phyloP scores from a whole-genome alignment of 2,329 filamentous ascomycete genomes.

The Orbilia javanica region DNA sequence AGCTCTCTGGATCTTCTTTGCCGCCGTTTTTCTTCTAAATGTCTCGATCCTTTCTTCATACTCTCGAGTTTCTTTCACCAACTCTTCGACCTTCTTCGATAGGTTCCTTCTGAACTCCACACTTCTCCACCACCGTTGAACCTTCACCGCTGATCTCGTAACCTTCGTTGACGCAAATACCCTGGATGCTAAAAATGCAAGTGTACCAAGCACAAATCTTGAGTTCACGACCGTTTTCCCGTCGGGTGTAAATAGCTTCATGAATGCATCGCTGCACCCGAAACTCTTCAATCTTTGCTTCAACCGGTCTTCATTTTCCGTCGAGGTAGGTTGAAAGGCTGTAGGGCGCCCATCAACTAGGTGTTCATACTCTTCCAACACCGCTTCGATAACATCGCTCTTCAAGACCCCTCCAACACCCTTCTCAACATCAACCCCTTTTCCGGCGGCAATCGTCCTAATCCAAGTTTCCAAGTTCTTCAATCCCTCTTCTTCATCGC shows the following conservation, averaged over 20 bases:
- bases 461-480: conserved; percentile 72
- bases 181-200: conserved; percentile 73
- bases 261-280: conserved; percentile 62
- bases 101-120: conserved; percentile 57
- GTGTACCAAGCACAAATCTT: conserved; percentile 71
- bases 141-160: conserved; percentile 38
- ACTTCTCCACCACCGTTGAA: conserved; percentile 60
- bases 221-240: conserved; percentile 68
- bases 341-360: conserved; percentile 62
- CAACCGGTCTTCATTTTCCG: conserved; percentile 57
- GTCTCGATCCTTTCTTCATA: conserved; percentile 27
- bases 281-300: conserved; percentile 64
- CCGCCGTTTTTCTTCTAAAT: conserved; percentile 46
- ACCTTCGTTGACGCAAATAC: conserved; percentile 68
- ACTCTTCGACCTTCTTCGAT: conserved; percentile 25
- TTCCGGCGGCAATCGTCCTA: conserved; percentile 67
- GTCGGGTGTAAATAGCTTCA: conserved; percentile 61
- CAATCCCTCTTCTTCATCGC: conserved; percentile 62
- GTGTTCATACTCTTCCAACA: conserved; percentile 71
- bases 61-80: conserved; percentile 44
- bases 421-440: conserved; percentile 69
- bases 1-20: conserved; percentile 59
- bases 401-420: conserved; percentile 73
- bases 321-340: not conserved
- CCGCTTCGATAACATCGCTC: conserved; percentile 69